Base-by-base conservation (phyloP, 768 basidiomycete species). In the Lepiota subincarnata region DNA sequence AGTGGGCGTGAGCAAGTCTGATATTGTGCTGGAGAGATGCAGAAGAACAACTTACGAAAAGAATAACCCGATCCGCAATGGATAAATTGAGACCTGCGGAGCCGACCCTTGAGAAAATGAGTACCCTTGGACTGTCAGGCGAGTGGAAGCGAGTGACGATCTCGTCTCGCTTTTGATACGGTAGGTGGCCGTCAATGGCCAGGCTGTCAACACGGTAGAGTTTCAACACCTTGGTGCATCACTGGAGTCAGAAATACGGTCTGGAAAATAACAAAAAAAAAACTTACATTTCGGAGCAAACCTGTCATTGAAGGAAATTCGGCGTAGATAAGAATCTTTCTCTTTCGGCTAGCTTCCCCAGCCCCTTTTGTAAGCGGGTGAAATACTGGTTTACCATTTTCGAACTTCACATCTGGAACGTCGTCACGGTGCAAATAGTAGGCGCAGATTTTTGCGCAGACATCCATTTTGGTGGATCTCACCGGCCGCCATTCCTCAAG, bases 51-150 rank as follows among this genome's bases (percentile, higher is more conserved):
- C n/a, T 58, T 35, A 67, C 63, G 12, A 67, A 59, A 20, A 67
- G 58, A 5, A 67, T 60, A 1, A 67, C 54, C 11, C 51, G 36
- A 20, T 50, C 53, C 0, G 65, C 59, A 1, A 62, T 53, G 2
- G 65, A 44, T 0, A 66, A 49, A 37, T 66, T 68, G 0, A 66
- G 60, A 10, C 65, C 61, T 0, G 58, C 60, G 0, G 60, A 40
- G 1, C 64, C 64, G 1, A 68, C 61, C 3, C 58, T 54, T 0
- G 64, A 68, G 42, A 68, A 56, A 5, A 68, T 55, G 0, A 65
- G 48, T 0, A 64, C 57, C 10, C 60, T 28, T 28, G 7, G 26
- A 7, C 26, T 28, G 26, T 28, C 7, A 7, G 26, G 26, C 7
- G 7, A 28, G 26, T 28, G 26, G 7, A 28, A 4, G 26, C 26